Conservation (phyloP, 78 protist species). For the Paratrimastix pyriformis region DNA sequence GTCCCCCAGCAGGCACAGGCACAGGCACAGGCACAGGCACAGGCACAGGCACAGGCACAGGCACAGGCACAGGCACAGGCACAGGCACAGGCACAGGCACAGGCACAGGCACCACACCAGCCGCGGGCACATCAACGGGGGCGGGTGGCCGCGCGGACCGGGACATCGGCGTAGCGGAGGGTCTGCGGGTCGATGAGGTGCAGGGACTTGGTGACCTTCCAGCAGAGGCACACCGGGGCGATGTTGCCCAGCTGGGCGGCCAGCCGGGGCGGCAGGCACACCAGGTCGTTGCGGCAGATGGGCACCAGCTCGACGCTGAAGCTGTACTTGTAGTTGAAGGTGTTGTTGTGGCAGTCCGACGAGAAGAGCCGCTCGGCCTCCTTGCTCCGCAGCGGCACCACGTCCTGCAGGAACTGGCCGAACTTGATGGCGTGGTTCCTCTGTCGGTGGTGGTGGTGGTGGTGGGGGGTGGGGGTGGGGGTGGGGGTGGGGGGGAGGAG, state of each 20-base stretch:
- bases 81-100: background rate
- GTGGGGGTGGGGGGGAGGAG: no score
- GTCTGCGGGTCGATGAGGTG: slow-evolving; percentile 80
- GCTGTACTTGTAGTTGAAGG: slow-evolving; percentile 68
- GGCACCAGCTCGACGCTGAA: slow-evolving; percentile 84
- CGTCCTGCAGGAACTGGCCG: slow-evolving; percentile 58
- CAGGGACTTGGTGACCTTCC: slow-evolving; percentile 43
- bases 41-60: no score
- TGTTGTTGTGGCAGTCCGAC: slow-evolving; percentile 71
- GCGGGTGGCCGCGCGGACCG: no score
- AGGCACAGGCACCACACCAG: background rate
- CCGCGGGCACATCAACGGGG: no score
- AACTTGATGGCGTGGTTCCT: slow-evolving; percentile 64
- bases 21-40: no score
- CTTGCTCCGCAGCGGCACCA: slow-evolving; percentile 54
- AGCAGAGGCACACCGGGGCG: slow-evolving; percentile 45
- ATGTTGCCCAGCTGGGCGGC: slow-evolving; percentile 47
- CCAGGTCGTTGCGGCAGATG: slow-evolving; percentile 84
- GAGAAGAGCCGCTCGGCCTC: slow-evolving; percentile 70
- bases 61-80: no score
- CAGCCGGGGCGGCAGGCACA: slow-evolving; percentile 74
- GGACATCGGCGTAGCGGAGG: no score
- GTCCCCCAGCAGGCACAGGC: no score
- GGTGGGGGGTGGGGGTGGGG: no score
- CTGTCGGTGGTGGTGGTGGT: no score